Evolutionary conservation across 1,284 basidiomycete species (phyloP), one percentile per base, ranked within the genome.

Genomic region (Sanghuangporus baumii): DNA sequence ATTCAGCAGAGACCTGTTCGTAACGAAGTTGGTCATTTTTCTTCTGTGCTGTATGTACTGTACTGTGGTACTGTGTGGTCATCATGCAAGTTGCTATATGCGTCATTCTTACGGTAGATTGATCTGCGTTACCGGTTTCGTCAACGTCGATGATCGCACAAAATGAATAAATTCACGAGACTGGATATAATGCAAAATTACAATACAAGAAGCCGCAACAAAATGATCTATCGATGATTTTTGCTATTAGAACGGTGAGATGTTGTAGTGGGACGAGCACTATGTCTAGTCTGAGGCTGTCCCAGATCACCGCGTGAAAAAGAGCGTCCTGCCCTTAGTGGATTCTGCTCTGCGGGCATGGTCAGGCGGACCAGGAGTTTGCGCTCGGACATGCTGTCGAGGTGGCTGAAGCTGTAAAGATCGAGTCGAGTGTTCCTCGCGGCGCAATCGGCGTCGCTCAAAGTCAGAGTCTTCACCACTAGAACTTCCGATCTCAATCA

Each of bases 1-100:
- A 68, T 93, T 93, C n/a, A 90, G 74, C 3, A 93, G 78, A 40
- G 74, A 66, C 34, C 76, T 77, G 31, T 75, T 72, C 3, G 78
- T 76, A 18, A 70, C 67, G 64, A 81, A 80, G 58, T 20, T 57
- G 38, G 63, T 26, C 67, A 67, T 67, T 31, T 43, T 18, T 20
- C 37, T 34, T 59, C 5, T 23, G 50, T 48, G 26, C 12, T 43
- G 47, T 36, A 12, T 14, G n/a, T 48, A 48, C 47, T 14, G 20
- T n/a, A 20, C n/a, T 2, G 47, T 23, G 23, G 20, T n/a, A 20
- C n/a, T 2, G 47, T 23, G 23, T 23, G 20, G 18, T 18, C 20
- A 48, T 14, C 2, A 23, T 31, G 31, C 20, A 50, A 8, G 43
- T 26, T 7, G 12, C 26, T 48, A 36, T 54, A 54, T 54, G 52